A percentile compares a stretch with the other conserved stretches of the same genome.
Conservation (phyloP, 2,329 filamentous ascomycete species). For the Hirsutella minnesotensis region DNA sequence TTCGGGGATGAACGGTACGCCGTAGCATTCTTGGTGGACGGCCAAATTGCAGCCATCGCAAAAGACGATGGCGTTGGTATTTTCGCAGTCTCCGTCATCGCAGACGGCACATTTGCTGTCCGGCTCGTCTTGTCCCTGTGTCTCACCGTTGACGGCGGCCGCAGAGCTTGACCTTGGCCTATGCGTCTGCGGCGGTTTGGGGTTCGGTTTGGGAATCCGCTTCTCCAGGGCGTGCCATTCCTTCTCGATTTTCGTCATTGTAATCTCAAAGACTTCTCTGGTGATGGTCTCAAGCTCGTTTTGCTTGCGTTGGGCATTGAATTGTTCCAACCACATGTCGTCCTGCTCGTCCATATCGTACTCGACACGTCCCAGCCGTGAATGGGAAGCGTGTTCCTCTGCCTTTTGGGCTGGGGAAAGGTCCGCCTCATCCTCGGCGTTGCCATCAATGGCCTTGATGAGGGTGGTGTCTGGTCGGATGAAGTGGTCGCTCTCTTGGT, state of each 20-base stretch:
- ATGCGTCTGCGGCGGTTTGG: conserved; percentile 90
- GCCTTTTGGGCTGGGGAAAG: conserved; percentile 18
- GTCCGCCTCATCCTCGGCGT: conserved; percentile 47
- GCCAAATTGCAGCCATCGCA: conserved; percentile 96
- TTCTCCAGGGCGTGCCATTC: conserved; percentile 96
- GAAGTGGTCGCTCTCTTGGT: conserved; percentile 89
- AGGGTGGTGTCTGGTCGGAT: conserved; percentile 63
- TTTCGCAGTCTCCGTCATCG: conserved; percentile 98
- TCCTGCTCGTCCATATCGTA: conserved; percentile 99
- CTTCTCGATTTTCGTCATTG: conserved; percentile 97
- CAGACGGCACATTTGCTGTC: conserved; percentile 97
- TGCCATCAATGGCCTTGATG: conserved; percentile 49
- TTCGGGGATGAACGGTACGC: conserved; percentile 95
- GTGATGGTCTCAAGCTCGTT: conserved; percentile 74
- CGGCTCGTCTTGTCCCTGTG: conserved; percentile 73
- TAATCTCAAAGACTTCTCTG: conserved; percentile 90
- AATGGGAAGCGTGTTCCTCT: conserved; percentile 19
- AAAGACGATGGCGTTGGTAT: conserved; percentile 97
- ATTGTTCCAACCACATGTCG: conserved; percentile 82
- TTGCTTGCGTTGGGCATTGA: conserved; percentile 66
- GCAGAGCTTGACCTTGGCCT: conserved; percentile 86
- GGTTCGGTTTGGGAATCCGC: conserved; percentile 91
- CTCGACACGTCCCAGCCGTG: conserved; percentile 68
- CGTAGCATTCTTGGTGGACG: conserved; percentile 97
- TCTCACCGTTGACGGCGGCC: conserved; percentile 89